A percentile compares a stretch with the other conserved stretches of the same genome.
These are phyloP conservation scores for Seiridium cupressi DNA, from an alignment of 2,329 filamentous ascomycete species.

Conservation along the genomic window DNA sequence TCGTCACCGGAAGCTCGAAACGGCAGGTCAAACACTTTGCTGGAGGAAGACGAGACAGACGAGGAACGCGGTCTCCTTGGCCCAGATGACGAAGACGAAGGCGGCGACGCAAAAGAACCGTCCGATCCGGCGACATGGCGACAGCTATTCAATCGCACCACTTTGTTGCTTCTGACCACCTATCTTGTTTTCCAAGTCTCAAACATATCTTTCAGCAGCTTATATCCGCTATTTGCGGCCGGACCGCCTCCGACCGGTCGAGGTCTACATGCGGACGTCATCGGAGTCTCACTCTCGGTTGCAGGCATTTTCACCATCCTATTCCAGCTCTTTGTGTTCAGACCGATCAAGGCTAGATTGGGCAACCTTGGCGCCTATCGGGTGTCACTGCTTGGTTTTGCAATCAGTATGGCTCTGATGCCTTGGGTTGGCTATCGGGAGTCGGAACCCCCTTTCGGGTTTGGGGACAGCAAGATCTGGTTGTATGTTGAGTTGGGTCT, in stretches of 20 bases:
- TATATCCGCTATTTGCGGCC: slow-evolving; percentile 91
- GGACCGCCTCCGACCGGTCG: slow-evolving; percentile 74
- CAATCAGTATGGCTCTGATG: slow-evolving; percentile 80
- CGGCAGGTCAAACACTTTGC: slow-evolving; percentile 11
- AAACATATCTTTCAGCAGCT: slow-evolving; percentile 92
- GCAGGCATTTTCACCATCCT: slow-evolving; percentile 82
- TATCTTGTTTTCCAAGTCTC: slow-evolving; percentile 92
- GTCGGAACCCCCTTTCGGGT: slow-evolving; percentile 50
- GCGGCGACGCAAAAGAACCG: slow-evolving; percentile 37
- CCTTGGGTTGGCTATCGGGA: slow-evolving; percentile 83
- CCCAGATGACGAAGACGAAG: slow-evolving; percentile 40
- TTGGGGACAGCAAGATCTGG: slow-evolving; percentile 64
- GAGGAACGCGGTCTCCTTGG: slow-evolving; percentile 22
- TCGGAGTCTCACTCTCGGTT: slow-evolving; percentile 81
- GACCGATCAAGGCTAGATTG: slow-evolving; percentile 70
- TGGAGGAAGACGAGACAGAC: slow-evolving; percentile 22
- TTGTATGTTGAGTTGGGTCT: slow-evolving; percentile 79
- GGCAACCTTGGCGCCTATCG: slow-evolving; percentile 88
- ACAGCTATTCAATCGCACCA: slow-evolving; percentile 75
- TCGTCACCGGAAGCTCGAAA: slow-evolving; percentile 17
- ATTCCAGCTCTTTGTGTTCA: slow-evolving; percentile 87
- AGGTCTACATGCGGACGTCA: slow-evolving; percentile 70
- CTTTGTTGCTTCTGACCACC: slow-evolving; percentile 75
- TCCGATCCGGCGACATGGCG: slow-evolving; percentile 48
- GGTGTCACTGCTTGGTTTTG: slow-evolving; percentile 74